A percentile compares a stretch with the other conserved stretches of the same genome.
phyloP scores from a whole-genome alignment of 2,329 filamentous ascomycete species.

The Huntiella moniliformis region DNA sequence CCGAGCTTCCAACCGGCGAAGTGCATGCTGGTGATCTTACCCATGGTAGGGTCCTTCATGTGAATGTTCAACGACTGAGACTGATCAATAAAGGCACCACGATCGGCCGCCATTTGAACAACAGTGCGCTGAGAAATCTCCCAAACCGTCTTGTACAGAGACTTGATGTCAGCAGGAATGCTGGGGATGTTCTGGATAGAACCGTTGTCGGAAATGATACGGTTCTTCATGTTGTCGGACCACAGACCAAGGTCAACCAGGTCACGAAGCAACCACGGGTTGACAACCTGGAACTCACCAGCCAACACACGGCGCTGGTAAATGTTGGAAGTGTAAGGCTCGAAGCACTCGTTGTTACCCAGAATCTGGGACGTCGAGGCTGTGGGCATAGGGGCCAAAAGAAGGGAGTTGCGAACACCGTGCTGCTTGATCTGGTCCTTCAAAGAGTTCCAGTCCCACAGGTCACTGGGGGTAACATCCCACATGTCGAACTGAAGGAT shows the following conservation, averaged over 20 bases:
- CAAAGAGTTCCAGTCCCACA: conserved; percentile 88
- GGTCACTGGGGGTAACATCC: conserved; percentile 77
- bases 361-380: conserved; percentile 94
- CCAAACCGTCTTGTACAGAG: conserved; percentile 98
- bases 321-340: conserved; percentile 99
- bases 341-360: conserved; percentile 98
- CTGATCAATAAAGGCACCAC: conserved; percentile 96
- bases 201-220: conserved; percentile 91
- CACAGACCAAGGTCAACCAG: conserved; percentile 94
- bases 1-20: conserved; percentile 98
- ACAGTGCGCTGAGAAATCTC: conserved; percentile 93
- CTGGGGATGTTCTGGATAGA: conserved; percentile 95
- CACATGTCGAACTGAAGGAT: conserved; percentile 98
- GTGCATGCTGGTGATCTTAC: conserved; percentile 99
- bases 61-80: conserved; percentile 98
- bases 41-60: conserved; percentile 98
- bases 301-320: conserved; percentile 96
- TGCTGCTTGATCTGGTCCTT: conserved; percentile 85
- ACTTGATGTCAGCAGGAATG: conserved; percentile 89
- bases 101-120: conserved; percentile 94
- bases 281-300: conserved; percentile 98
- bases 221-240: conserved; percentile 99
- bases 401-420: conserved; percentile 84
- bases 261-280: conserved; percentile 96
- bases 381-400: conserved; percentile 95